Base-by-base conservation (phyloP, 2,329 filamentous ascomycete species). In the Verticillium nonalfalfae region DNA sequence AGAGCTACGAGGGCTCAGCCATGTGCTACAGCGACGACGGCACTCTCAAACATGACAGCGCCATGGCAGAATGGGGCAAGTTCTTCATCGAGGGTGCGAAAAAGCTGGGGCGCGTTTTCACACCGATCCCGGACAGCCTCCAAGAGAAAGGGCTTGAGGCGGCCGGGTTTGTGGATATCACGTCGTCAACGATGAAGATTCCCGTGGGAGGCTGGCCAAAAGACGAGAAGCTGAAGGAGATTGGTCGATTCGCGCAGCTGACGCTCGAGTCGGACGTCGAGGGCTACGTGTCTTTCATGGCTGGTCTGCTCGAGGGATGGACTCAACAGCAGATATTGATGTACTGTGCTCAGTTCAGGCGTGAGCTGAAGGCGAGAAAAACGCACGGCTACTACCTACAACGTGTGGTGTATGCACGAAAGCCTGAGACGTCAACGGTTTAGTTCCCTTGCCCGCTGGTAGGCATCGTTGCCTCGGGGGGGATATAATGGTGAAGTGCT, bases 161-260 rank as follows among this genome's bases (percentile, higher is more conserved):
- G n/a, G 68, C 69, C 0, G 71, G 71, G 11, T 72, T 72, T 35
- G 62, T 65, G 7, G 59, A 69, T 54, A 62, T 72, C 13, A 55
- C 61, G 2, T 65, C 67, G 7, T 59, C 57, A 55, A 65, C 69
- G 31, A 61, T 63, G 55, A 69, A 68, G 59, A 62, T 65, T 61
- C 77, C 76, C 0, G 66, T 76, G 11, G 76, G 76, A 2, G 64
- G 67, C 7, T 81, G 79, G 79, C 69, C 78, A 1, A 75, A 73
- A 58, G 74, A 78, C 18, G 64, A 69, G 0, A 68, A 68, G 11
- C 65, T 68, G 7, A 73, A 73, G 59, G 72, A 76, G 62, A 71
- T 78, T 14, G 77, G 78, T 0, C 65, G 70, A 45, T 75, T 70
- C 58, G 68, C 68, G 2, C 67, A 70, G 36, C 40, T 70, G 15